phyloP scores from a whole-genome alignment of 805 yeast genomes.

The Saccharomycopsis vini region DNA sequence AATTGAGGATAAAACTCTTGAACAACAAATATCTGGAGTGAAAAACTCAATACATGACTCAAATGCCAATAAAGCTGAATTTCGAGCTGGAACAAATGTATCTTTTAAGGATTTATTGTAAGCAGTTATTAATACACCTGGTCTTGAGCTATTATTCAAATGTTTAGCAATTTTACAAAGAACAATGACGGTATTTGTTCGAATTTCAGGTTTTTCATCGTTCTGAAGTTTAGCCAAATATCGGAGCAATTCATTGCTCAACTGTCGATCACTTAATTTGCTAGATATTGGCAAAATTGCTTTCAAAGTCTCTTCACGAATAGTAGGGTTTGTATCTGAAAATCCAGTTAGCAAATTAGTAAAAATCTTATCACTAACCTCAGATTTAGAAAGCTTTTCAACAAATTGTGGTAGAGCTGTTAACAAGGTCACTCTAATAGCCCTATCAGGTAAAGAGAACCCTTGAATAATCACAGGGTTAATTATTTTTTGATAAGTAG shows the following conservation, averaged over 20 bases:
- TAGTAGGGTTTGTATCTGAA: conserved; percentile 71
- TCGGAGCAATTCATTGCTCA: conserved; percentile 78
- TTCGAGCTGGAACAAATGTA: conserved; percentile 62
- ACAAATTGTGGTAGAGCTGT: conserved; percentile 51
- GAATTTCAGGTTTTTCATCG: conserved; percentile 66
- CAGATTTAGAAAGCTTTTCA: conserved; percentile 42
- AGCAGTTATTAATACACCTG: conserved; percentile 79
- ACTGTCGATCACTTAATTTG: conserved; percentile 64
- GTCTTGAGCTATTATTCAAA: conserved; percentile 44
- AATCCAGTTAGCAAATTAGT: conserved; percentile 69
- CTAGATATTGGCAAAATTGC: conserved; percentile 49
- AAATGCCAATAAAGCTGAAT: conserved; percentile 71
- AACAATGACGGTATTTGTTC: conserved; percentile 68
- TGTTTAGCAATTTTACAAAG: conserved; percentile 55
- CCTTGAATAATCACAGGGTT: conserved; percentile 59
- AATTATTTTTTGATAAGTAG: conserved; percentile 33
- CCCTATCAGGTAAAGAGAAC: conserved; percentile 63
- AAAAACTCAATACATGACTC: conserved; percentile 56
- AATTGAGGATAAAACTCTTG: conserved; percentile 72
- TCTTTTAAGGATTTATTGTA: conserved; percentile 77
- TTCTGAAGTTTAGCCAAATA: conserved; percentile 73
- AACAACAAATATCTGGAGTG: conserved; percentile 66
- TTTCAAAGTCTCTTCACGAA: conserved; percentile 72
- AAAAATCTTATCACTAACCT: conserved; percentile 63
- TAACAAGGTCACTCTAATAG: conserved; percentile 64